Conservation (phyloP, 306 rosid species). For the Senna tora region DNA sequence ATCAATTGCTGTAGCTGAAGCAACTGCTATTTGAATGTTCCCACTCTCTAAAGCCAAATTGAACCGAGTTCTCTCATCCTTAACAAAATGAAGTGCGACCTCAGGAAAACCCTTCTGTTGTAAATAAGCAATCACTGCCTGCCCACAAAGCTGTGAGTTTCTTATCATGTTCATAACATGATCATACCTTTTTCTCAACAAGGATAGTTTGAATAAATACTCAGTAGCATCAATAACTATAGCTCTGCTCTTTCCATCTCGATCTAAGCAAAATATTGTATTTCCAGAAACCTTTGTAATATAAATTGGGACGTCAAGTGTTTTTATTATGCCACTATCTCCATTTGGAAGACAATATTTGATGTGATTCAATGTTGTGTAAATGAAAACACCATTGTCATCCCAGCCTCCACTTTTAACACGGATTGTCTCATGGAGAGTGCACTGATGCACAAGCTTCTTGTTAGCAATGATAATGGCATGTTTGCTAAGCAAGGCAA, state of each 20-base stretch:
- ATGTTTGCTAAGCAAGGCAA: constrained; percentile 96
- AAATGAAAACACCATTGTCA: constrained; percentile 90
- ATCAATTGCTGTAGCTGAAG: constrained; percentile 91
- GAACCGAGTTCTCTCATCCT: constrained; percentile 89
- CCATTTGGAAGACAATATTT: constrained; percentile 95
- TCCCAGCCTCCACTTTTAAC: constrained; percentile 98
- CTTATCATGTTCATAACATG: constrained; percentile 94
- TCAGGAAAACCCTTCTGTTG: constrained; percentile 98
- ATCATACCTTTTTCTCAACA: constrained; percentile 76
- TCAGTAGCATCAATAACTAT: constrained; percentile 84
- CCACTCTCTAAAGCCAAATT: constrained; percentile 98
- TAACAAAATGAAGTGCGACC: constrained; percentile 96
- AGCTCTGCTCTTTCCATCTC: constrained; percentile 87
- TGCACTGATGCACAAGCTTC: constrained; percentile 91
- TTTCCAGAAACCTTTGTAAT: constrained; percentile 83
- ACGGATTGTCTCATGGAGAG: constrained; percentile 95
- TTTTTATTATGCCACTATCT: constrained; percentile 88
- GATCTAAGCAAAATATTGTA: constrained; percentile 80
- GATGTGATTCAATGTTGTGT: constrained; percentile 88
- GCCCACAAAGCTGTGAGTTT: constrained; percentile 94
- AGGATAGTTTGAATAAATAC: constrained; percentile 82
- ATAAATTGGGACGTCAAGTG: constrained; percentile 90
- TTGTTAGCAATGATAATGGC: constrained; percentile 84
- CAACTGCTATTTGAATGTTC: constrained; percentile 90
- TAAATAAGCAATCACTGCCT: constrained; percentile 92